Base-by-base conservation (phyloP, 2,329 filamentous ascomycete species). In the Xylaria sp. region DNA sequence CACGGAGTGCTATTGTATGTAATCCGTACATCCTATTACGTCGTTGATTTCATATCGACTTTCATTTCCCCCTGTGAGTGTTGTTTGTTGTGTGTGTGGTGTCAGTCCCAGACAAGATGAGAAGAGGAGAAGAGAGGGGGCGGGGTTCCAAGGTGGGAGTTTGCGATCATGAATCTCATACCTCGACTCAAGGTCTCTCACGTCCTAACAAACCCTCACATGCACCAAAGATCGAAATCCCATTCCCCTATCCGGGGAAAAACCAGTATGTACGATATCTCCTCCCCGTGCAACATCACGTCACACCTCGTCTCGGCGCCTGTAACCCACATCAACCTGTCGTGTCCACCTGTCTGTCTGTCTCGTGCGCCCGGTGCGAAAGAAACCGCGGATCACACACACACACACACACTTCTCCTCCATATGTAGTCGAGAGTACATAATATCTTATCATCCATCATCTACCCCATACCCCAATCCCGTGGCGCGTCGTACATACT, bases 291-390 rank as follows among this genome's bases (percentile, higher is more conserved):
- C 35, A 51, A n/a, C 50, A 59, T 61, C 48, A 56, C 61, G 60
- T 61, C 44, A 30, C 50, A 46, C 46, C 39, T 52, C 48, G 46
- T 37, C 57, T 59, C 23, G n/a, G n/a, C n/a, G 13, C 46, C 39
- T 30, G 23, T 30, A 30, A 30, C 23, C 23, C 23, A 30, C 23
- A 30, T 30, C 23, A 30, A 30, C 23, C 56, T 61, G 59, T 54
- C 52, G 61, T 63, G 59, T 50, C 47, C 23, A 30, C 23, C 23
- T 30, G 23, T 30, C 59, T 30, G 23, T 30, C 59, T 59, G 48
- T 53, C 47, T 48, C 34, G 34, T 46, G 30, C 30, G 23, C 44
- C 39, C 48, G 23, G 23, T 30, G 5, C 23, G 23, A 30, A 30
- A 30, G 23, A 30, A 30, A 30, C 23, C 3, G 23, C 5, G 23